These are phyloP conservation scores for Sugiyamaella xylanicola DNA, from an alignment of 1,139 yeast genomes.

Conservation along the genomic window DNA sequence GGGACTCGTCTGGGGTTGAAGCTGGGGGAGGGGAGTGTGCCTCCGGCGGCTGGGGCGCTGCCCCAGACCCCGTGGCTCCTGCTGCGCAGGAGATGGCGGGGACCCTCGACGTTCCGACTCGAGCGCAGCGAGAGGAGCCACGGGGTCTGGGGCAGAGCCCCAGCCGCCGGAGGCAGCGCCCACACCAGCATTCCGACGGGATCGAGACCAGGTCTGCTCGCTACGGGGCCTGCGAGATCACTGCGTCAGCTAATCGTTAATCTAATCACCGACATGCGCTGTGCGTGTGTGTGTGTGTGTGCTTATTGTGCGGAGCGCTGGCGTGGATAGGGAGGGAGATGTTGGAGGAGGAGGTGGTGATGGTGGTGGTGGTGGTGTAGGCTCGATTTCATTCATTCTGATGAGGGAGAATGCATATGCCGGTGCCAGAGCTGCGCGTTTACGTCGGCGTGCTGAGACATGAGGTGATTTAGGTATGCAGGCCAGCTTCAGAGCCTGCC, in stretches of 20 bases:
- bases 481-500: neutral
- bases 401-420: neutral
- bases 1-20: no score
- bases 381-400: neutral
- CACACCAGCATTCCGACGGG: no score
- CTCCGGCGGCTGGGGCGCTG: neutral
- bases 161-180: slow-evolving; percentile 1
- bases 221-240: no score
- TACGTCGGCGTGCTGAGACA: neutral
- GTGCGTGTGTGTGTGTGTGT: neutral
- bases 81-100: no score
- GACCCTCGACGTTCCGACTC: no score
- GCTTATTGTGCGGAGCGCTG: neutral
- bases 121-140: neutral
- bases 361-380: neutral
- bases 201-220: no score
- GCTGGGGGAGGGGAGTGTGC: no score
- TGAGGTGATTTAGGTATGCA: neutral
- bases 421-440: neutral
- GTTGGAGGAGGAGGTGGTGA: no score
- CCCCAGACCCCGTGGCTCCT: no score
- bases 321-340: no score
- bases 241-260: neutral
- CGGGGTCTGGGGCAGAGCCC: neutral
- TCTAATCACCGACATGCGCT: neutral